Percentiles rank a stretch among this genome's conserved stretches.
Evolutionary conservation across 768 basidiomycete species (phyloP).

Genomic region (Suillus variegatus): DNA sequence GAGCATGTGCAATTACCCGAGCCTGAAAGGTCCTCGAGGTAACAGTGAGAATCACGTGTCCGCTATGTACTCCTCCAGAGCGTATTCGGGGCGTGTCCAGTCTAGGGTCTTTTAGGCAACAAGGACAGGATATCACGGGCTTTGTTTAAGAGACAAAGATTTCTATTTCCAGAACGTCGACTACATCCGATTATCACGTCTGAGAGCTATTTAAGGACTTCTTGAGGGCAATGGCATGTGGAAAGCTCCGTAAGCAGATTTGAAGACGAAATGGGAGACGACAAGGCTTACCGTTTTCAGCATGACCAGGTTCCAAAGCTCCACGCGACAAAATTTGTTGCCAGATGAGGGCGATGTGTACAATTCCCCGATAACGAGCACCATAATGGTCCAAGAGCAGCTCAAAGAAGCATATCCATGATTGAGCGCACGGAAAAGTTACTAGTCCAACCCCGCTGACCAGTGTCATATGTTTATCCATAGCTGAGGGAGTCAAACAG

Average conservation of each 20-base stretch:
- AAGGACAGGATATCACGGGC: constrained; percentile 3
- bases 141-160: background rate
- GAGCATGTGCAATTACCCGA: constrained; percentile 4
- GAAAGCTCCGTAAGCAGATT: background rate
- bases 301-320: background rate
- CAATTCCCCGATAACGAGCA: background rate
- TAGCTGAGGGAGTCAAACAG: no score
- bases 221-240: background rate
- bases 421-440: background rate
- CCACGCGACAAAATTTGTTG: background rate
- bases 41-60: background rate
- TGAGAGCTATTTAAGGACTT: constrained; percentile 3
- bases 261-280: background rate
- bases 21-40: constrained; percentile 3
- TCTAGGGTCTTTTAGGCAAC: constrained; percentile 10
- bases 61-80: background rate
- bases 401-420: background rate
- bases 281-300: constrained; percentile 2
- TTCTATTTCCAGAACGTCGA: constrained; percentile 3
- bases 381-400: background rate
- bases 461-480: background rate
- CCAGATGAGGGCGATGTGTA: background rate
- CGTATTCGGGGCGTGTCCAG: background rate
- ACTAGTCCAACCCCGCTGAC: background rate
- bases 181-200: constrained; percentile 1